Evolutionary conservation across 2,329 filamentous ascomycete genomes (phyloP).

Genomic region (Fusarium circinatum): DNA sequence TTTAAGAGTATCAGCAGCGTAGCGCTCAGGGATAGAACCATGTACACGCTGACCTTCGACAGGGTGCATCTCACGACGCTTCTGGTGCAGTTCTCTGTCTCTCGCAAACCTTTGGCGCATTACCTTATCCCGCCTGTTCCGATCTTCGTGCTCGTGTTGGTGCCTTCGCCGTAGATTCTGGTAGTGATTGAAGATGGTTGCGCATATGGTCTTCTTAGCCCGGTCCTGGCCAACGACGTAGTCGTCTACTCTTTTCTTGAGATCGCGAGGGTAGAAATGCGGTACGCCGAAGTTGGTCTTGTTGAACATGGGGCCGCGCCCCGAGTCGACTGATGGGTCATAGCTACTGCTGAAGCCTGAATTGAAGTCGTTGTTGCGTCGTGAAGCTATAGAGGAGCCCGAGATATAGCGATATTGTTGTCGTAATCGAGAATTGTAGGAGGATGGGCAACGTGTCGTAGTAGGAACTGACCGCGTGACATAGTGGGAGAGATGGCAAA

Average conservation of each 20-base stretch:
- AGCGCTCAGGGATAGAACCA: slow-evolving; percentile 43
- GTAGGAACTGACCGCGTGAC: slow-evolving; percentile 3
- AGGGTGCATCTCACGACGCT: slow-evolving; percentile 71
- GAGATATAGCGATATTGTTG: slow-evolving; percentile 43
- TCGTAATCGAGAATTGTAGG: slow-evolving; percentile 1
- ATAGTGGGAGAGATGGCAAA: slow-evolving; percentile 20
- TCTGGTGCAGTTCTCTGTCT: slow-evolving; percentile 69
- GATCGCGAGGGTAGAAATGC: slow-evolving; percentile 70
- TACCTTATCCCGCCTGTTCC: slow-evolving; percentile 68
- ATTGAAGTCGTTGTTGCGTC: slow-evolving; percentile 62
- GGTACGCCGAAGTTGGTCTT: slow-evolving; percentile 68
- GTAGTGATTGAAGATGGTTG: slow-evolving; percentile 97
- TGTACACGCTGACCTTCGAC: slow-evolving; percentile 73
- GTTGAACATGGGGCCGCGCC: slow-evolving; percentile 69
- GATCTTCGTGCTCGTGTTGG: slow-evolving; percentile 77
- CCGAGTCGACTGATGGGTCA: slow-evolving; percentile 63
- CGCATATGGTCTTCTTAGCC: slow-evolving; percentile 91
- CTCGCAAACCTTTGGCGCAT: slow-evolving; percentile 76
- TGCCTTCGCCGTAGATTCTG: slow-evolving; percentile 83
- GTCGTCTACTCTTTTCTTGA: slow-evolving; percentile 93
- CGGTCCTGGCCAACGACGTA: slow-evolving; percentile 97
- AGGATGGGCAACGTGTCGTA: slow-evolving; percentile 1
- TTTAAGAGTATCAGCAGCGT: slow-evolving; percentile 53
- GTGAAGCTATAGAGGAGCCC: slow-evolving; percentile 43
- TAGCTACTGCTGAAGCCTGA: slow-evolving; percentile 69